Percentiles rank a stretch among this genome's conserved stretches.
Evolutionary conservation across 768 basidiomycete genomes (phyloP).

Genomic region (Tricholoma bakamatsutake): DNA sequence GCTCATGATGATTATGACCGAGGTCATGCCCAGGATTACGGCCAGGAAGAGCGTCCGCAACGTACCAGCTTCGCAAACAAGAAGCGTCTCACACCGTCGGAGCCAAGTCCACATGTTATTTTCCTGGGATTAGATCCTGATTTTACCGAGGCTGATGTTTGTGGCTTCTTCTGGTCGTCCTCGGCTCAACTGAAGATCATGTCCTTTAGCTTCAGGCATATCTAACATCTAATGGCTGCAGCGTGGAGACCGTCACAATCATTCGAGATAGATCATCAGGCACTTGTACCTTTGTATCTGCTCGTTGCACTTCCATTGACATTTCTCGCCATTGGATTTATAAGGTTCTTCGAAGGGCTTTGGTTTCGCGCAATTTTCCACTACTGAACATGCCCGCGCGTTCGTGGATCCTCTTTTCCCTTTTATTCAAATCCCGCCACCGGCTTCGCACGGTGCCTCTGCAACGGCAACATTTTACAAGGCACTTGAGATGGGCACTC

Average conservation of each 20-base stretch:
- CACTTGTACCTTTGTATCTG: conserved; percentile 81
- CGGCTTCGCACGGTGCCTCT: conserved; percentile 81
- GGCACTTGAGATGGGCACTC: conserved; percentile 62
- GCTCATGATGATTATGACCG: conserved; percentile 42
- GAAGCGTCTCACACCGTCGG: conserved; percentile 78
- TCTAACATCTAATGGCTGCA: conserved; percentile 65
- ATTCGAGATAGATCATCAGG: conserved; percentile 96
- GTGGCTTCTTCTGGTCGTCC: conserved; percentile 35
- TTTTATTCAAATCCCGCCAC: conserved; percentile 88
- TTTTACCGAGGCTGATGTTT: conserved; percentile 89
- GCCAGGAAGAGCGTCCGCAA: conserved; percentile 46
- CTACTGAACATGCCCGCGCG: conserved; percentile 78
- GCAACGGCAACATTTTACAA: conserved; percentile 68
- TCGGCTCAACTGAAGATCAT: conserved; percentile 29
- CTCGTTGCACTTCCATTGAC: conserved; percentile 67
- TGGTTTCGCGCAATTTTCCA: conserved; percentile 92
- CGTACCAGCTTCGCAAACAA: conserved; percentile 44
- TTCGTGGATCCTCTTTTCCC: conserved; percentile 92
- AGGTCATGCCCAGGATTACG: conserved; percentile 26
- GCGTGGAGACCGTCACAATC: conserved; percentile 85
- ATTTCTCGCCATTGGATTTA: conserved; percentile 60
- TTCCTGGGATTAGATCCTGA: conserved; percentile 92
- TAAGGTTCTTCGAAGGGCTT: conserved; percentile 93
- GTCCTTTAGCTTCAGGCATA: conserved; percentile 70
- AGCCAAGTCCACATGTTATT: conserved; percentile 89